Evolutionary conservation across 805 yeast genomes (phyloP), one percentile per base, ranked within the genome.

Genomic region (Priceomyces haplophilus): DNA sequence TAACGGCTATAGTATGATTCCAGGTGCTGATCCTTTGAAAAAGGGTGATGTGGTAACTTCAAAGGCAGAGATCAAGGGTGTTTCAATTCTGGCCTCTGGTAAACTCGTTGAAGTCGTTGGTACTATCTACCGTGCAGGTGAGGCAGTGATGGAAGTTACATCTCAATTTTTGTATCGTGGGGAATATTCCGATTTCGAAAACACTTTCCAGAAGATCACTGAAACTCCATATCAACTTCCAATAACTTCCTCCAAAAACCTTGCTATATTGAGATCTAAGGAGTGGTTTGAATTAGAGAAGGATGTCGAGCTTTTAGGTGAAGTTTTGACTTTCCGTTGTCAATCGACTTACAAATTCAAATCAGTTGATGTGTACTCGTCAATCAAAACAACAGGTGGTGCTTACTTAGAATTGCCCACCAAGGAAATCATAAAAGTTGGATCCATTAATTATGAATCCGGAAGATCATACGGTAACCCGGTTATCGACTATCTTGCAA

Each of bases 131-230:
- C 82, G 95, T 65, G 88, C 80, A 24, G 82, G 80, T 44, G 61
- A 71, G 50, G 85, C 96, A 38, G 93, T 93, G 18, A 80, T 93
- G 88, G 96, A 91, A 65, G 97, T 93, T 45, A 83, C 84, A 24
- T 89, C 98, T 36, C 85, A 90, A 53, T 93, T 93, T 83, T 86
- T 93, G 72, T 93, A 91, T 83, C 81, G 99, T 66, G 99, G 99
- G 53, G 75, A 74, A 43, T 93, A 91, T 75, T 60, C 61, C 27
- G 99, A 93, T 69, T 93, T 78, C 63, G 86, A 83, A 62, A 88
- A 89, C 74, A 88, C 98, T 34, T 93, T 93, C 82, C 84, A 87
- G 68, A 86, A 87, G 69, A 80, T 79, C 49, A 73, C 80, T 44
- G 98, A 93, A 71, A 82, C 88, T 47, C 96, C 97, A 44, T 86